Evolutionary conservation across 2,329 filamentous ascomycete genomes (phyloP).

Genomic region (Ambrosiella cleistominuta): DNA sequence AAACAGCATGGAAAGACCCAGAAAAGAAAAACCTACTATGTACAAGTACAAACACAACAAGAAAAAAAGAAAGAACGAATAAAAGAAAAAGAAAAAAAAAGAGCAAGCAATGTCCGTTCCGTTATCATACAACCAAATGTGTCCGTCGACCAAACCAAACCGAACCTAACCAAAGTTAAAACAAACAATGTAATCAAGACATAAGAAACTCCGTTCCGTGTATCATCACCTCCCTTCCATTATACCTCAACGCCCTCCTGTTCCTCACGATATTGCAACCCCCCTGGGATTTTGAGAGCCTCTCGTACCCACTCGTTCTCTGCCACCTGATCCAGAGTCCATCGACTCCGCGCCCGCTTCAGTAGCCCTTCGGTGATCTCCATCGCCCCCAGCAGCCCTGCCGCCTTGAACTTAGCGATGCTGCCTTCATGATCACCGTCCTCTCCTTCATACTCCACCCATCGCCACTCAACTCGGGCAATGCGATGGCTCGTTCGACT

Average conservation of each 20-base stretch:
- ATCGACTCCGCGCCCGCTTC: slow-evolving; percentile 64
- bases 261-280: slow-evolving; percentile 41
- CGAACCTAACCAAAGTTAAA: slow-evolving; percentile 1
- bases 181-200: slow-evolving; percentile 11
- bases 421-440: slow-evolving; percentile 72
- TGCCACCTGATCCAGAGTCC: slow-evolving; percentile 56
- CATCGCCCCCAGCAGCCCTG: slow-evolving; percentile 56
- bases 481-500: slow-evolving; percentile 86
- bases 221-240: background rate
- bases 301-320: slow-evolving; percentile 57
- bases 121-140: background rate
- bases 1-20: background rate
- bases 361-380: slow-evolving; percentile 69
- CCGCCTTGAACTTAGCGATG: slow-evolving; percentile 40
- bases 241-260: slow-evolving; percentile 36
- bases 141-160: background rate
- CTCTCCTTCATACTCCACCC: slow-evolving; percentile 69
- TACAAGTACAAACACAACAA: background rate
- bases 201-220: background rate
- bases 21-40: background rate
- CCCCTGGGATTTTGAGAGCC: slow-evolving; percentile 52
- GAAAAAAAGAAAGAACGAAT: background rate
- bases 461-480: slow-evolving; percentile 86
- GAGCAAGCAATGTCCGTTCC: background rate
- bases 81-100: background rate